A percentile compares a stretch with the other conserved stretches of the same genome.
phyloP scores from a whole-genome alignment of 2,329 filamentous ascomycete genomes.

The Fusarium sp. region DNA sequence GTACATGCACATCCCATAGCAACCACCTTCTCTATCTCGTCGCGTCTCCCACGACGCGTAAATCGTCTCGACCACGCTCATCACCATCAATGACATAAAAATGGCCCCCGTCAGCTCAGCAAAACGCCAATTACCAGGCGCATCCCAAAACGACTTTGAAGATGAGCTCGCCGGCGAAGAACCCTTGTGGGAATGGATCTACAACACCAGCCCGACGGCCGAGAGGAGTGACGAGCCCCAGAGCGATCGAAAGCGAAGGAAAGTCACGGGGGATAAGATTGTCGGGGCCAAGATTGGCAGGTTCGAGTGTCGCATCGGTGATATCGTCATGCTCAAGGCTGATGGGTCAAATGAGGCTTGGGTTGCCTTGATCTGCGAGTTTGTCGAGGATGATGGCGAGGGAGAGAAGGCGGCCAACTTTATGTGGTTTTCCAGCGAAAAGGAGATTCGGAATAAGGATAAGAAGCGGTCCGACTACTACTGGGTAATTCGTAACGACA shows the following conservation, averaged over 20 bases:
- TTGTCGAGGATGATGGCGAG: slow-evolving; percentile 75
- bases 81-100: slow-evolving; percentile 17
- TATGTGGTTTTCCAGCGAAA: slow-evolving; percentile 95
- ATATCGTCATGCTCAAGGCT: slow-evolving; percentile 87
- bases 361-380: slow-evolving; percentile 89
- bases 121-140: slow-evolving; percentile 25
- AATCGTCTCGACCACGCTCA: slow-evolving; percentile 8
- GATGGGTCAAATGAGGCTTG: slow-evolving; percentile 89
- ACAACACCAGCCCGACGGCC: slow-evolving; percentile 54
- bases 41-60: slow-evolving; percentile 48
- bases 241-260: slow-evolving; percentile 50
- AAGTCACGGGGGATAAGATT: slow-evolving; percentile 62
- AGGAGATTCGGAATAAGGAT: slow-evolving; percentile 84
- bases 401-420: slow-evolving; percentile 83
- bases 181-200: slow-evolving; percentile 83
- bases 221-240: slow-evolving; percentile 41
- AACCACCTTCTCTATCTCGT: slow-evolving; percentile 31
- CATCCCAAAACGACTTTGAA: slow-evolving; percentile 75
- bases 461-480: slow-evolving; percentile 86
- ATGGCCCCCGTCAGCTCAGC: slow-evolving; percentile 41
- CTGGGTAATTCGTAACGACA: slow-evolving; percentile 59
- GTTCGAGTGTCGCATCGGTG: slow-evolving; percentile 84
- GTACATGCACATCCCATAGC: slow-evolving; percentile 37
- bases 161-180: slow-evolving; percentile 84
- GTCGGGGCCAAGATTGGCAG: slow-evolving; percentile 83